Percentiles rank a stretch among this genome's conserved stretches.
Conservation (phyloP, 192 early-diverging fungal genomes). For the Mortierella hygrophila region DNA sequence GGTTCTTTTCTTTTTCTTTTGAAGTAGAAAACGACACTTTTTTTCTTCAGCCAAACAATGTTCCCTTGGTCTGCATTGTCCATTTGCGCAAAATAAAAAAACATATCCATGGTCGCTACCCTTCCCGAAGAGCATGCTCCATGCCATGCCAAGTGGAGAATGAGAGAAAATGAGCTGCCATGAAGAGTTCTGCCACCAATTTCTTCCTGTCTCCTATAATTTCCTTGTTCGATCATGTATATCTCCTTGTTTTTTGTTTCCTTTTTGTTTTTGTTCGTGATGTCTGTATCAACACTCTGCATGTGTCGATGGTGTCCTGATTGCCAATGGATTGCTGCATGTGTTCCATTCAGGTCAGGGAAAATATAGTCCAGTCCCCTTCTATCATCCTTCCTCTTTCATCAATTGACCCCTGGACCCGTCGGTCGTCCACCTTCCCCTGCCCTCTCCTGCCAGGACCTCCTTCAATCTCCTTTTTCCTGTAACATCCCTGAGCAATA, state of each 20-base stretch:
- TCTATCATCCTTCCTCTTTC: neutral
- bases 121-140: neutral
- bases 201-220: neutral
- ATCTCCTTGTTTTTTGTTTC: neutral
- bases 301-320: neutral
- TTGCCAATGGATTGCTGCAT: slow-evolving; percentile 5
- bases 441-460: too few species aligned
- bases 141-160: neutral
- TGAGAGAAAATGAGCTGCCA: neutral
- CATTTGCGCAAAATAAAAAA: neutral
- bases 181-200: neutral
- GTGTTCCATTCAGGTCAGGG: neutral
- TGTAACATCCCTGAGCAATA: neutral
- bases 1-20: too few species aligned
- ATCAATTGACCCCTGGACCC: neutral
- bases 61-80: too few species aligned
- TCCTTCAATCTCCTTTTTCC: neutral
- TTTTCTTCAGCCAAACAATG: too few species aligned
- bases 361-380: neutral
- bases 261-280: neutral
- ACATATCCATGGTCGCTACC: neutral
- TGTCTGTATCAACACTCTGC: neutral
- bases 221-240: neutral
- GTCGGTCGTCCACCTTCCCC: neutral
- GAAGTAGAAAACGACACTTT: too few species aligned